Base-by-base conservation (phyloP, 1,139 yeast species). In the Lodderomyces oxycetoniae region DNA sequence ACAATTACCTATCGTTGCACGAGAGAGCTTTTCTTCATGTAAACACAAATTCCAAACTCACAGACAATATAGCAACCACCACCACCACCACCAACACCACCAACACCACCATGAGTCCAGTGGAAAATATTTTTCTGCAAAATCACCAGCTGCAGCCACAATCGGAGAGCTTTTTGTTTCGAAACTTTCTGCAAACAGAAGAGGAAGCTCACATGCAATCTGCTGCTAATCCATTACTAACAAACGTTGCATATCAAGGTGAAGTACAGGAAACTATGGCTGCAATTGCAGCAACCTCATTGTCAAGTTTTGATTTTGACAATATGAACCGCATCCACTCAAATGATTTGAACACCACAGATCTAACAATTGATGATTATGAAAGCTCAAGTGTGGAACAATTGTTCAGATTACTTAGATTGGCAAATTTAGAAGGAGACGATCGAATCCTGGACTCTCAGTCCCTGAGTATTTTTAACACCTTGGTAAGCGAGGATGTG, bases 1-100 rank as follows among this genome's bases (percentile, higher is more conserved):
- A 91, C 57, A 89, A 88, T 58, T 88, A 83, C 55, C 63, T 83
- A 34, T 56, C 67, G 5, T 47, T 68, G 12, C 68, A 69, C 42
- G 74, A 67, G 35, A 47, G 63, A 22, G 56, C 63, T 7, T 63
- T 63, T 38, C 46, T 53, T 22, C 64, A 62, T 35, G 63, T 63
- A 5, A 59, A 56, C 42, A 44, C 53, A 6, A 33, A 17, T 11
- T 24, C 17, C 26, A n/a, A 11, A 30, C 16, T 20, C 12, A n/a
- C 15, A 43, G 33, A 19, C 44, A 37, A 17, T 38, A 26, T n/a
- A n/a, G 26, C 43, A 27, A 6, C 33, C 24, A 14, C 44, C 26
- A 27, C 35, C 24, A 20, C 41, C 27, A 29, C 37, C 4, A 13
- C 31, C 4, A 3, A 12, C 10, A 7, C 22, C 9, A 10, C 7